Evolutionary conservation across 1,284 basidiomycete genomes (phyloP), one percentile per base, ranked within the genome.

Genomic region (Ganoderma multipileum): DNA sequence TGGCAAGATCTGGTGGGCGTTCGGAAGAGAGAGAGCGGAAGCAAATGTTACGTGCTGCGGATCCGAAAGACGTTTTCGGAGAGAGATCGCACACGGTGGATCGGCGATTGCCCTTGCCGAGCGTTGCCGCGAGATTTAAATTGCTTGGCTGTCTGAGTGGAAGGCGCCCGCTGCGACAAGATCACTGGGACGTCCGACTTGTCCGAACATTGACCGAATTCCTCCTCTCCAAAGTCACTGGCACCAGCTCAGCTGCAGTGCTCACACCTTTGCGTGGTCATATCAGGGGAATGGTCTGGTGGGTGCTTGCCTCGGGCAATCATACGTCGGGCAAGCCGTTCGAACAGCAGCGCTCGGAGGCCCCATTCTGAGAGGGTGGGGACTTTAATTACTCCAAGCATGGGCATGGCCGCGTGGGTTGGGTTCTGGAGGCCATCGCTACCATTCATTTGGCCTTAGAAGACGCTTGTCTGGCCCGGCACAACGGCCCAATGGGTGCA

Each of bases 391-490:
- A 61, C 60, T 20, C 65, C 65, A 42, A 47, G 50, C 41, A 57
- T 41, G 65, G 60, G 65, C 60, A 47, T 28, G 39, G 36, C 50
- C 60, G 59, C 60, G 65, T 66, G 65, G 36, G 38, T 33, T 9
- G 28, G 50, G 14, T 52, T 61, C 59, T 61, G 36, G 52, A 28
- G 38, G n/a, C 66, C 58, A 54, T 66, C 60, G 60, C 65, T 60
- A 66, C 65, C n/a, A 66, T 66, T 61, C 64, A 66, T 60, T 39
- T 61, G 64, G 30, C 55, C 41, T n/a, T 33, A 41, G 58, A 54
- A 44, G 64, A 65, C 64, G 55, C 57, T 50, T 65, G 64, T 59
- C n/a, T 12, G 44, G 18, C 58, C 8, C 18, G 26, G 44, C 33
- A 38, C 38, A 28, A 26, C 50, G n/a, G 50, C 38, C 47, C 38